A percentile compares a stretch with the other conserved stretches of the same genome.
Conservation (phyloP, 345 rosid genomes). For the Camelina neglecta region DNA sequence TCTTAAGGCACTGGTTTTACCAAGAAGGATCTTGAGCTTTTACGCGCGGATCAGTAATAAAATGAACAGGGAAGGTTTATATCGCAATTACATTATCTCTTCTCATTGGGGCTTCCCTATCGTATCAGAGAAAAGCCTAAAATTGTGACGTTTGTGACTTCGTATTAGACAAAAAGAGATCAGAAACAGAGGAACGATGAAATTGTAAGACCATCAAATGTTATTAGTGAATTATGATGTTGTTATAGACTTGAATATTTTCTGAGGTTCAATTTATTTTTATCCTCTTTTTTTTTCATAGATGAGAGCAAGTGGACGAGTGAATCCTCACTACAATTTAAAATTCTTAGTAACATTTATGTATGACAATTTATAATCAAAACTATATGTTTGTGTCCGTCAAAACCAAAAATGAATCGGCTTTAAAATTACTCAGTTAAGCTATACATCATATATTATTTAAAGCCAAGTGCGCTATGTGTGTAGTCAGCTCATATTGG, state of each 20-base stretch:
- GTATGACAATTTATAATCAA: not conserved
- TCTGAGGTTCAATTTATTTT: not conserved
- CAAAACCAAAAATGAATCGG: not conserved
- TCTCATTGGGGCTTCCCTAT: conserved; percentile 68
- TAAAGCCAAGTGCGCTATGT: not conserved
- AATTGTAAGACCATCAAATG: not conserved
- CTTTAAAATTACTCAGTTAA: not conserved
- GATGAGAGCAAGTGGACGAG: conserved; percentile 24
- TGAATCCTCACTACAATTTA: conserved; percentile 13
- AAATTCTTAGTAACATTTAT: not conserved
- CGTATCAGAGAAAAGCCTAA: conserved; percentile 34
- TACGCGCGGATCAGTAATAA: conserved; percentile 45
- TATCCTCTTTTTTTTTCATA: not conserved
- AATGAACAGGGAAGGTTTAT: conserved; percentile 54
- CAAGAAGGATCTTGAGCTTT: conserved; percentile 48
- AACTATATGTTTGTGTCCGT: conserved; percentile 19
- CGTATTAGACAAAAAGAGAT: conserved; percentile 2
- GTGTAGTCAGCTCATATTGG: not conserved
- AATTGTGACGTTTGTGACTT: conserved; percentile 22
- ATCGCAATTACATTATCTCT: conserved; percentile 56
- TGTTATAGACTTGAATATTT: not conserved
- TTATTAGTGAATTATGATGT: not conserved
- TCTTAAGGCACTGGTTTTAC: conserved; percentile 49
- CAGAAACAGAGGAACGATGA: conserved; percentile 7
- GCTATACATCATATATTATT: not conserved